phyloP scores from a whole-genome alignment of 306 rosid genomes.

The Luffa acutangula region DNA sequence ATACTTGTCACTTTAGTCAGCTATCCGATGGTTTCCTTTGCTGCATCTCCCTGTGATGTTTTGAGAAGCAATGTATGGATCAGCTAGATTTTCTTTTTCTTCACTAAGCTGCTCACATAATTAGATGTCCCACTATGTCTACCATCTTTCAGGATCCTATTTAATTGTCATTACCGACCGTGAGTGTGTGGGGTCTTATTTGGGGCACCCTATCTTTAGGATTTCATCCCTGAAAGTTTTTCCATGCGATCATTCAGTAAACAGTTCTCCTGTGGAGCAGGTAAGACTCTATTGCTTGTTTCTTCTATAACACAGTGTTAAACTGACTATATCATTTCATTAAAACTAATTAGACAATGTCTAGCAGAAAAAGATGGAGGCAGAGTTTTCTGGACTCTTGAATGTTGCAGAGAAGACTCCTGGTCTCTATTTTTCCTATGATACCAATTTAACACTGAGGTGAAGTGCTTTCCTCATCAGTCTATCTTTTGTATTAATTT shows the following conservation, averaged over 20 bases:
- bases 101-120: constrained; percentile 6
- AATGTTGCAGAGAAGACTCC: constrained; percentile 69
- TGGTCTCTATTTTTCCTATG: constrained; percentile 87
- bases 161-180: constrained; percentile 62
- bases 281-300: constrained; percentile 21
- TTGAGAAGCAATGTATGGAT: not conserved
- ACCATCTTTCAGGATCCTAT: constrained; percentile 53
- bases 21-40: not conserved
- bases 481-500: not conserved
- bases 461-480: constrained; percentile 28
- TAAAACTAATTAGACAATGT: constrained; percentile 11
- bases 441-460: constrained; percentile 87
- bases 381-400: constrained; percentile 61
- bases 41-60: not conserved
- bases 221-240: constrained; percentile 57
- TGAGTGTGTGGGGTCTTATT: constrained; percentile 63
- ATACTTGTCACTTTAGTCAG: not conserved
- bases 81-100: constrained; percentile 6
- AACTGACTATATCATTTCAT: not conserved
- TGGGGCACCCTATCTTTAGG: constrained; percentile 83
- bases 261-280: constrained; percentile 57
- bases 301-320: not conserved
- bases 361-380: constrained; percentile 77
- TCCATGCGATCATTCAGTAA: constrained; percentile 75
- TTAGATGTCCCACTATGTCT: constrained; percentile 19